A percentile compares a stretch with the other conserved stretches of the same genome.
Evolutionary conservation across 2,329 filamentous ascomycete species (phyloP).

Genomic region (Botrytis cinerea): DNA sequence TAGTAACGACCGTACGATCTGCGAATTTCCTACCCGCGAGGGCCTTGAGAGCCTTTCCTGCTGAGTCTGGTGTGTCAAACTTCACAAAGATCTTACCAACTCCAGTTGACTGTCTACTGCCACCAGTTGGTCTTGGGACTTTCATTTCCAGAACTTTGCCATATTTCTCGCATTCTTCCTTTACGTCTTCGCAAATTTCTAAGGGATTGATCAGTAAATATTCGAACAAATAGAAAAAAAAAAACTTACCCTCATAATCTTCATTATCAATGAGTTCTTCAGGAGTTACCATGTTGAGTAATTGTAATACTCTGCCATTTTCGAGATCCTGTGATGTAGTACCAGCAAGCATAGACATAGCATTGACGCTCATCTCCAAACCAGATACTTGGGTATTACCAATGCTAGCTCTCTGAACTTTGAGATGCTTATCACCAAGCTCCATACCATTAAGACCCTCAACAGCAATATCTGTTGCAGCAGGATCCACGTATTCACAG

Average conservation of each 20-base stretch:
- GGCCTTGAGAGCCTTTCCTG: constrained; percentile 82
- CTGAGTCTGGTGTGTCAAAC: constrained; percentile 75
- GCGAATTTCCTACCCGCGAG: constrained; percentile 95
- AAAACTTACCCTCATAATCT: constrained; percentile 81
- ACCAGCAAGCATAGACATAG: constrained; percentile 96
- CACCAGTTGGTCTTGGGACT: constrained; percentile 82
- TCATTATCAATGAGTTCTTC: constrained; percentile 93
- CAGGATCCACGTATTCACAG: constrained; percentile 84
- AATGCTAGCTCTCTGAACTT: constrained; percentile 85
- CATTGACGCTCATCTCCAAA: constrained; percentile 93
- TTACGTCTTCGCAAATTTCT: constrained; percentile 94
- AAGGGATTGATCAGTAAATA: constrained; percentile 42
- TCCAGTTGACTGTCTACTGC: constrained; percentile 79
- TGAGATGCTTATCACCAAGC: constrained; percentile 81
- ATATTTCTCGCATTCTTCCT: constrained; percentile 90
- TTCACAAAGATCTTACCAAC: constrained; percentile 99
- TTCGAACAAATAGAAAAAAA: background rate
- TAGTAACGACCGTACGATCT: constrained; percentile 92
- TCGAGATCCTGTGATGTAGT: constrained; percentile 79
- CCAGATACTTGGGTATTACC: constrained; percentile 91
- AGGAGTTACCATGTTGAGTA: constrained; percentile 97
- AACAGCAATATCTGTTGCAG: constrained; percentile 78
- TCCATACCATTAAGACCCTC: constrained; percentile 93
- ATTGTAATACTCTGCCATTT: constrained; percentile 79
- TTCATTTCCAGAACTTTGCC: constrained; percentile 86